Evolutionary conservation across 495 filamentous ascomycete species (phyloP), one percentile per base, ranked within the genome.

Genomic region (Penicillium manginii): DNA sequence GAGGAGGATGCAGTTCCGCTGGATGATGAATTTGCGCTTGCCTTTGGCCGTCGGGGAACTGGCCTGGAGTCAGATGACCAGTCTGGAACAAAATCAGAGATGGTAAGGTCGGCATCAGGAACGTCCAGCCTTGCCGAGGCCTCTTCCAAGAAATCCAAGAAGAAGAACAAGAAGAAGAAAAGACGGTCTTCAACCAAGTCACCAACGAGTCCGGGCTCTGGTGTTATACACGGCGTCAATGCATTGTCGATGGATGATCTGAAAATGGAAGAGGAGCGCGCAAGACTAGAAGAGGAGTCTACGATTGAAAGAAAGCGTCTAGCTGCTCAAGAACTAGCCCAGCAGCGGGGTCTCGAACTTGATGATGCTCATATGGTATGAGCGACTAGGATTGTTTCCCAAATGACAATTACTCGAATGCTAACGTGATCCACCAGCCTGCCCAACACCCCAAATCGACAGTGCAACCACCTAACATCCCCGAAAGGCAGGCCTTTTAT

Each of bases 1-100:
- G 91, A 89, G 55, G 87, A 92, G 69, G 91, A 98, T 79, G 94
- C 94, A 1, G 85, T 97, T 22, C 92, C 94, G 1, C 76, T 98
- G 51, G 91, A 92, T 63, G 94, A 98, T 72, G 94, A 98, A 65
- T 96, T 98, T 63, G 86, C 91, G 1, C 85, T 96, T 73, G 83
- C 84, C 1, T 73, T 97, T 26, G 87, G 88, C 29, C 81, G 88
- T 39, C 81, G 86, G 31, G 83, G 81, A 26, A 90, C 88, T 0
- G 83, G 74, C 8, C 63, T 81, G 19, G 82, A 80, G 26, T 75
- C 79, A 8, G 86, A 94, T 60, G 92, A 96, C 63, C 83, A 82
- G 33, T 86, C 86, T 46, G 90, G 88, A 57, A 86, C 84, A 52
- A 88, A 84, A 61, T 84, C 85, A n/a, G 85, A 82, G 54, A 83